phyloP scores from a whole-genome alignment of 345 rosid genomes.

The Dovyalis caffra region DNA sequence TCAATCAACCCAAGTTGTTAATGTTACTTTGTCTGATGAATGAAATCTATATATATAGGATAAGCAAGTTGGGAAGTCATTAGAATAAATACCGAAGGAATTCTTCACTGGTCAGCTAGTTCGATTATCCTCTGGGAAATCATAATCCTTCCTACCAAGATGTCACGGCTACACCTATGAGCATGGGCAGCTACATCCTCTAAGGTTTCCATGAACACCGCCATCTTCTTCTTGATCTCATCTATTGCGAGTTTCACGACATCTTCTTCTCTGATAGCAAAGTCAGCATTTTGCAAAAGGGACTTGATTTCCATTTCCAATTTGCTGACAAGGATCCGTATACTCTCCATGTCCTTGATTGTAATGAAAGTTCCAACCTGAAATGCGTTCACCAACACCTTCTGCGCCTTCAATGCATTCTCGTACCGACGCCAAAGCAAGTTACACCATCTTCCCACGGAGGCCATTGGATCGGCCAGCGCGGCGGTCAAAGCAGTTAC shows the following conservation, averaged over 20 bases:
- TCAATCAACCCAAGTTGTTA: neutral
- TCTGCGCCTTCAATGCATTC: conserved; percentile 52
- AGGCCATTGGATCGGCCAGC: conserved; percentile 59
- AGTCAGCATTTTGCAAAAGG: conserved; percentile 45
- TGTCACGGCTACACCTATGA: conserved; percentile 60
- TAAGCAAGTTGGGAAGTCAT: neutral
- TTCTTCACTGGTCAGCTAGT: too few relatives aligned
- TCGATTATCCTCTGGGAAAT: too few relatives aligned
- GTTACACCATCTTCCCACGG: conserved; percentile 77
- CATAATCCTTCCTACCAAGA: too few relatives aligned
- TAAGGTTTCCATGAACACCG: conserved; percentile 48
- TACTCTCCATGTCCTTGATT: conserved; percentile 63
- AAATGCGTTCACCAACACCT: conserved; percentile 45
- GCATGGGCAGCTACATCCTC: conserved; percentile 64
- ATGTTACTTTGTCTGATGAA: neutral
- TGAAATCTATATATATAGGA: neutral
- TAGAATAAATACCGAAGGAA: neutral
- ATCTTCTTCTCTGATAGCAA: conserved; percentile 52
- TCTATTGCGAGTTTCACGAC: conserved; percentile 59
- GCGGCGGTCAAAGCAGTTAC: conserved; percentile 68
- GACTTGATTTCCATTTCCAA: conserved; percentile 57
- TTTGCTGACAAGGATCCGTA: conserved; percentile 49
- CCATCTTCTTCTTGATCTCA: conserved; percentile 78
- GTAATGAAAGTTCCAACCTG: conserved; percentile 46
- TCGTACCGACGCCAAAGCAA: conserved; percentile 59